Evolutionary conservation across 257 asterid genomes (phyloP).

Genomic region (Przewalskia tangutica): DNA sequence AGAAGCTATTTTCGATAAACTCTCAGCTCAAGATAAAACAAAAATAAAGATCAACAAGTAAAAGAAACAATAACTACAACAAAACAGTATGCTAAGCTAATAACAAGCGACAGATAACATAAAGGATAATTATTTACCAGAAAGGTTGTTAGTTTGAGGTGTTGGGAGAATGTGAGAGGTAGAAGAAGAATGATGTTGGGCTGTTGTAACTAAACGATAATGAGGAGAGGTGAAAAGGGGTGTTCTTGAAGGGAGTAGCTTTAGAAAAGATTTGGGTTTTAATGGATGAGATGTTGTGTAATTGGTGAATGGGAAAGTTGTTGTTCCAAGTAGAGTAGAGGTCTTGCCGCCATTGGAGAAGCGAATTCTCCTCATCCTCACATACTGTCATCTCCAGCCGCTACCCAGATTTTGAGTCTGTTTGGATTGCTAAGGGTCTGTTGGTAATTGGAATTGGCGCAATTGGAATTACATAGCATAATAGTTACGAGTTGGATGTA

Average conservation of each 20-base stretch:
- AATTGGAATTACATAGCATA: no score
- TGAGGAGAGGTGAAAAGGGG: neutral
- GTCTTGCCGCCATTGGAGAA: neutral
- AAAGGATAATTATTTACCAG: neutral
- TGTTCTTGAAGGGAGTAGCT: neutral
- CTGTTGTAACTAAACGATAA: constrained; percentile 2
- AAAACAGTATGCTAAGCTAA: no score
- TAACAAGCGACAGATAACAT: neutral
- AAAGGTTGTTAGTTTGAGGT: neutral
- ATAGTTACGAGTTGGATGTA: no score
- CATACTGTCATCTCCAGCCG: neutral
- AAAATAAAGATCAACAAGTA: no score
- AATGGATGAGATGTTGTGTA: neutral
- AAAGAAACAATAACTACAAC: no score
- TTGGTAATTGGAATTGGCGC: no score
- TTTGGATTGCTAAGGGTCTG: no score
- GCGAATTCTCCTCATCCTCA: constrained; percentile 20
- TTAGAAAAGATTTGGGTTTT: neutral
- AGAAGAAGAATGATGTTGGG: constrained; percentile 9
- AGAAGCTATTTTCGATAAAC: no score
- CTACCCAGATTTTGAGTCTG: neutral
- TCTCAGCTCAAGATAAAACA: no score
- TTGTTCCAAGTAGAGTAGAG: constrained; percentile 8
- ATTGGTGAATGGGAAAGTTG: neutral
- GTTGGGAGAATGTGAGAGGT: neutral